phyloP scores from a whole-genome alignment of 352 stramenopile species.

The Labyrinthula sp. region DNA sequence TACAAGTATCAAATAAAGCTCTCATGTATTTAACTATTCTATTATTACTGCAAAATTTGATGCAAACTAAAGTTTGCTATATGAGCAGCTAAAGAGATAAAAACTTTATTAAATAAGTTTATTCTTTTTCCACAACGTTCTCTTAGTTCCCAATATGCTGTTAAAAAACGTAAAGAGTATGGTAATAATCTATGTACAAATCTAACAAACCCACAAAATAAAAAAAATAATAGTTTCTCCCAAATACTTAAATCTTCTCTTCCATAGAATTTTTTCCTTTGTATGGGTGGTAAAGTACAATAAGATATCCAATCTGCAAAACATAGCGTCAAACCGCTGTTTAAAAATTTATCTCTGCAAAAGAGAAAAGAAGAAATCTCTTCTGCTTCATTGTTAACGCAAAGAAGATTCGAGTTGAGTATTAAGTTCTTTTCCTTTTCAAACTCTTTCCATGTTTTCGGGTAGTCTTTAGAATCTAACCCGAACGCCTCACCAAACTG shows the following conservation, averaged over 20 bases:
- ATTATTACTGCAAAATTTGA: too few species aligned
- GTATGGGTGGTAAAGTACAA: neutral
- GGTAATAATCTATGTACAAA: conserved; percentile 22
- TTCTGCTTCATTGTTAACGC: neutral
- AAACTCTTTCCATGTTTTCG: neutral
- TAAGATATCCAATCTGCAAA: conserved; percentile 14
- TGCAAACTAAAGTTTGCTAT: too few species aligned
- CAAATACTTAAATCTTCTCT: neutral
- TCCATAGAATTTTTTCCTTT: conserved; percentile 1
- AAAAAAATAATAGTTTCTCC: neutral
- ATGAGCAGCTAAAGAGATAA: too few species aligned
- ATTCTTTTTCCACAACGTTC: conserved; percentile 8
- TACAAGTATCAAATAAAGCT: too few species aligned
- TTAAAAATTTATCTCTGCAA: conserved; percentile 1
- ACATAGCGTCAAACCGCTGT: conserved; percentile 2
- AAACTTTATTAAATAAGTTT: too few species aligned
- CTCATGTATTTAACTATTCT: too few species aligned
- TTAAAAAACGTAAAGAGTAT: conserved; percentile 6
- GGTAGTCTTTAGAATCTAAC: conserved; percentile 4
- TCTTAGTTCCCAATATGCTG: conserved; percentile 2
- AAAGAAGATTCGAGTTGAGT: neutral
- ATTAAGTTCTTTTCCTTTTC: neutral
- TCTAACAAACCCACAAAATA: conserved; percentile 13
- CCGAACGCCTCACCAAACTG: conserved; percentile 3
- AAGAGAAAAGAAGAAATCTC: conserved; percentile 17